Conservation (phyloP, 2,329 filamentous ascomycete species). For the Apiospora aurea region DNA sequence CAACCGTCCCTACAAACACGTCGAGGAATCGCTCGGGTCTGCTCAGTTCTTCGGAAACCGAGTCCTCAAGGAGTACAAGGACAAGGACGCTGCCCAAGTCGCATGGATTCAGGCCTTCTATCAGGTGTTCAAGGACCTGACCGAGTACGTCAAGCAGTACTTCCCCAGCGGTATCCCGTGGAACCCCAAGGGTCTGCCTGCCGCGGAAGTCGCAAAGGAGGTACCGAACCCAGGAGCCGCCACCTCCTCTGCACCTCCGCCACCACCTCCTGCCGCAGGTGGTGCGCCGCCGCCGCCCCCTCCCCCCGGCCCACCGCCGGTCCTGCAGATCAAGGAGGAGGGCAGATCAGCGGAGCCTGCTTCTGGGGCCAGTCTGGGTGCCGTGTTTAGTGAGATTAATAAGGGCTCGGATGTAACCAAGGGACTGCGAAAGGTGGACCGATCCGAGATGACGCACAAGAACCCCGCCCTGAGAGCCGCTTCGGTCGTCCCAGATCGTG, state of each 20-base stretch:
- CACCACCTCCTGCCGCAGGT: slow-evolving; percentile 59
- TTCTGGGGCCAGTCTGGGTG: slow-evolving; percentile 71
- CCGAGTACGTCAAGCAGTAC: slow-evolving; percentile 84
- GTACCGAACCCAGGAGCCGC: slow-evolving; percentile 56
- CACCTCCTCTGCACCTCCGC: slow-evolving; percentile 55
- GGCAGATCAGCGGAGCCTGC: slow-evolving; percentile 53
- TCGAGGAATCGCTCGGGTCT: slow-evolving; percentile 81
- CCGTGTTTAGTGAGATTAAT: slow-evolving; percentile 92
- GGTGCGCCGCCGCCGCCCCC: slow-evolving; percentile 73
- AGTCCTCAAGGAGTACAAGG: slow-evolving; percentile 90
- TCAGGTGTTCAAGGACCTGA: slow-evolving; percentile 83
- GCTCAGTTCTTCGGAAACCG: slow-evolving; percentile 96
- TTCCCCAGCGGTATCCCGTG: slow-evolving; percentile 82
- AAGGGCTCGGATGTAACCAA: slow-evolving; percentile 88
- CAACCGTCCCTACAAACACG: slow-evolving; percentile 81
- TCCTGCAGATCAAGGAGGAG: slow-evolving; percentile 65
- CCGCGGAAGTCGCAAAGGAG: slow-evolving; percentile 69
- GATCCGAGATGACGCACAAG: slow-evolving; percentile 97
- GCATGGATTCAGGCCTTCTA: slow-evolving; percentile 96
- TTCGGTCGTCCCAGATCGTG: slow-evolving; percentile 71
- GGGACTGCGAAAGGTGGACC: slow-evolving; percentile 90
- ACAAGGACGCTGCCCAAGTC: slow-evolving; percentile 76
- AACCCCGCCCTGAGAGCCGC: slow-evolving; percentile 84
- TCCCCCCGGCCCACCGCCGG: slow-evolving; percentile 72
- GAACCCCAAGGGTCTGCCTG: slow-evolving; percentile 81